Conservation (phyloP, 176 grass and related monocot species). For the Cenchrus purpureus region DNA sequence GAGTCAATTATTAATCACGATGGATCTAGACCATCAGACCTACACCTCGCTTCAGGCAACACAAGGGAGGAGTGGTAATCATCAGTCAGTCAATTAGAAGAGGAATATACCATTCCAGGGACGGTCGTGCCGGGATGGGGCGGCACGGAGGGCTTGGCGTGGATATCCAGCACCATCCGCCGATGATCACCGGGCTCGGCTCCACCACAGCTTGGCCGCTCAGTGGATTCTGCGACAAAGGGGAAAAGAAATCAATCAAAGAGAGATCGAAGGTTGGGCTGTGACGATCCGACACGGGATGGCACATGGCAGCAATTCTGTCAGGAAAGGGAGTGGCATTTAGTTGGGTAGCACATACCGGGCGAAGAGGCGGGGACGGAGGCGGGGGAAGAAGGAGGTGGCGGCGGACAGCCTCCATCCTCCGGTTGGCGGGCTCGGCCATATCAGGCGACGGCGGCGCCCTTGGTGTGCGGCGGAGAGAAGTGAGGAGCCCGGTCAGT, state of each 20-base stretch:
- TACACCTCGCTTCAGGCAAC: constrained; percentile 15
- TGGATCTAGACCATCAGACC: not conserved
- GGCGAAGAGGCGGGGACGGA: not conserved
- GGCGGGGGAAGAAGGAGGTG: constrained; percentile 44
- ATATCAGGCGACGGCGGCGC: not conserved
- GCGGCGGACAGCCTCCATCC: constrained; percentile 54
- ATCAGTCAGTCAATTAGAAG: not conserved
- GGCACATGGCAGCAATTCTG: constrained; percentile 1
- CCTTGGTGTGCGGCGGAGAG: not conserved
- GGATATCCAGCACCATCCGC: constrained; percentile 79
- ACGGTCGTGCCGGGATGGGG: constrained; percentile 59
- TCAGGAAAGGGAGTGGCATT: not conserved
- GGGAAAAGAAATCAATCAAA: not conserved
- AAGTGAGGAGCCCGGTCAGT: not conserved
- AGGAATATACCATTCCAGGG: constrained; percentile 58
- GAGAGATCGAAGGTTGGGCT: not conserved
- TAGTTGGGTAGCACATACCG: constrained; percentile 16
- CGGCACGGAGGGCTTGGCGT: constrained; percentile 58
- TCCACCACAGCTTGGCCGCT: constrained; percentile 5
- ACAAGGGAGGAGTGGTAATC: not conserved
- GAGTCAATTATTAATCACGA: not conserved
- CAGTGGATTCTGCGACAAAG: constrained; percentile 32
- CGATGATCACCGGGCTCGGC: constrained; percentile 57
- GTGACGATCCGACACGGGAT: not conserved
- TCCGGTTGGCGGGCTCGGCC: constrained; percentile 26